Evolutionary conservation across 805 yeast species (phyloP).

Genomic region (Teunomyces lycoperdinae): DNA sequence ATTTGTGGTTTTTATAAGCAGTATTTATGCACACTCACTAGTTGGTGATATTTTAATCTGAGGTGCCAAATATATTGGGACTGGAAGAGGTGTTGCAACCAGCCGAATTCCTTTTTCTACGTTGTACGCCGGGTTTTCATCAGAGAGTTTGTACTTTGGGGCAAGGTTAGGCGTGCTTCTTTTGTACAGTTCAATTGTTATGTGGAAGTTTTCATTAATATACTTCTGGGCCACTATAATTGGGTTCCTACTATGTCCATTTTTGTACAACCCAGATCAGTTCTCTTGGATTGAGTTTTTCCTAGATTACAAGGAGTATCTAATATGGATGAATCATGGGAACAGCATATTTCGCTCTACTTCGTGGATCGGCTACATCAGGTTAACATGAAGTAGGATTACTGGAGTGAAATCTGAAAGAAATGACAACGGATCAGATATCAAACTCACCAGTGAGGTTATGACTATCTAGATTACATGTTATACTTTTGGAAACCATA

Average conservation of each 20-base stretch:
- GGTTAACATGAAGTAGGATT: slow-evolving; percentile 49
- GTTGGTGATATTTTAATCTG: slow-evolving; percentile 78
- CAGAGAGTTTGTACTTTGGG: slow-evolving; percentile 77
- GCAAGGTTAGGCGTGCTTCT: slow-evolving; percentile 64
- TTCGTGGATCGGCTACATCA: slow-evolving; percentile 48
- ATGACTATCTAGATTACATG: slow-evolving; percentile 48
- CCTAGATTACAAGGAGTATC: slow-evolving; percentile 46
- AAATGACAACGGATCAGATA: slow-evolving; percentile 35
- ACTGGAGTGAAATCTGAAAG: slow-evolving; percentile 53
- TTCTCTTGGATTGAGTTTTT: slow-evolving; percentile 47
- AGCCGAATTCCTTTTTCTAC: slow-evolving; percentile 69
- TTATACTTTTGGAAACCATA: slow-evolving; percentile 39
- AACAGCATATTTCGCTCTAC: slow-evolving; percentile 45
- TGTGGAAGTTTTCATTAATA: slow-evolving; percentile 74
- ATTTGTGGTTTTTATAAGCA: slow-evolving; percentile 94
- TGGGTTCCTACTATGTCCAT: slow-evolving; percentile 48
- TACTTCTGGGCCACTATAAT: slow-evolving; percentile 55
- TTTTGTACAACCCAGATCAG: slow-evolving; percentile 54
- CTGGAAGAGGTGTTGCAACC: slow-evolving; percentile 94
- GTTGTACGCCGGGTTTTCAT: slow-evolving; percentile 74
- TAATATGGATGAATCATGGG: slow-evolving; percentile 80
- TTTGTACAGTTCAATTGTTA: slow-evolving; percentile 70
- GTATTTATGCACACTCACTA: slow-evolving; percentile 80
- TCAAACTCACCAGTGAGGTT: slow-evolving; percentile 42
- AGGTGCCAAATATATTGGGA: slow-evolving; percentile 87